phyloP scores from a whole-genome alignment of 495 filamentous ascomycete genomes.

The Talaromyces wortmannii region DNA sequence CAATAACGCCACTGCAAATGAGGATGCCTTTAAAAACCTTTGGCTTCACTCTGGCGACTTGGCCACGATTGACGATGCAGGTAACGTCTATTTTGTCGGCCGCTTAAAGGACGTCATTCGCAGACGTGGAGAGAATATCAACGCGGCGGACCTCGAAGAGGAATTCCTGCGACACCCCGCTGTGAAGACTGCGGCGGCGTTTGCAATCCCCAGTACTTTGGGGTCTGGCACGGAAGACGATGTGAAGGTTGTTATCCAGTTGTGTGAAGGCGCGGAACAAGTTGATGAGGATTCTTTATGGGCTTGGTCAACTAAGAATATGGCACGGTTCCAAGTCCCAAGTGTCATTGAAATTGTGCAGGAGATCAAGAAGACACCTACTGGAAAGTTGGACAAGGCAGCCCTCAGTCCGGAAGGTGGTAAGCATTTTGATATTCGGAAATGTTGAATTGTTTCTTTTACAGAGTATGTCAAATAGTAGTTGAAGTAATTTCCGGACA shows the following conservation, averaged over 20 bases:
- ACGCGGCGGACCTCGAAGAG: conserved; percentile 1
- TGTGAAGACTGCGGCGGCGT: neutral
- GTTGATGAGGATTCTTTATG: conserved; percentile 1
- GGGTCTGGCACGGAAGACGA: neutral
- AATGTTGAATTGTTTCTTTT: neutral
- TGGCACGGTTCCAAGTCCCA: neutral
- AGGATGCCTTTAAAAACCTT: conserved; percentile 1
- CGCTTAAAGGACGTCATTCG: conserved; percentile 3
- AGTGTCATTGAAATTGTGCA: conserved; percentile 1
- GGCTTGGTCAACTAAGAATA: neutral
- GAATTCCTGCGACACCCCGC: conserved; percentile 2
- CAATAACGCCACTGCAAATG: neutral
- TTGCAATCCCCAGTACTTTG: conserved; percentile 1
- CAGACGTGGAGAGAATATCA: conserved; percentile 2
- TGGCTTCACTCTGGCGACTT: conserved; percentile 1
- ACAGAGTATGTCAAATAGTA: neutral
- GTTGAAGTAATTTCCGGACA: neutral
- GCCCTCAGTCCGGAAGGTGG: neutral
- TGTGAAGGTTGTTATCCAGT: neutral
- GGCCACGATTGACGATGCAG: neutral
- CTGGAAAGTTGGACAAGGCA: neutral
- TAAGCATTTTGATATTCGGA: neutral
- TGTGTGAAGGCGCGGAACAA: neutral
- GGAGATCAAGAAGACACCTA: conserved; percentile 1
- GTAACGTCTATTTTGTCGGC: conserved; percentile 2